Conservation (phyloP, 768 basidiomycete species). For the Termitomyces sp. region DNA sequence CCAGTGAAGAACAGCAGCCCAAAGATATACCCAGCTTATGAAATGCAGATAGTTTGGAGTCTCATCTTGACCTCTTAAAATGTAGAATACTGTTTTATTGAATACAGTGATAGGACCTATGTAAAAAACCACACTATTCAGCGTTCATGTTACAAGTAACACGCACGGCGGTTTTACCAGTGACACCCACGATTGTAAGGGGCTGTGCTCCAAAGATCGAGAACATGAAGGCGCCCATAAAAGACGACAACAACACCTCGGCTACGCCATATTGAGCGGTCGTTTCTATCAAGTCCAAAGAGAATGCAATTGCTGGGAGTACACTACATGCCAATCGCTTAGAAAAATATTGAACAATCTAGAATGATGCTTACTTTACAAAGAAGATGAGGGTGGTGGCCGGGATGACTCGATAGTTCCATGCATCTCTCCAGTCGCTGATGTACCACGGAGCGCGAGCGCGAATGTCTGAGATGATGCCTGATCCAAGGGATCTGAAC, state of each 20-base stretch:
- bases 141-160: background rate
- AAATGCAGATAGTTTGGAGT: constrained; percentile 79
- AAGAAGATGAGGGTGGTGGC: constrained; percentile 84
- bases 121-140: background rate
- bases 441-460: constrained; percentile 74
- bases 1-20: constrained; percentile 86
- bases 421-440: constrained; percentile 88
- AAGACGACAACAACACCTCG: constrained; percentile 78
- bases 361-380: constrained; percentile 53
- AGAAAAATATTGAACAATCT: background rate
- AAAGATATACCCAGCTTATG: constrained; percentile 89
- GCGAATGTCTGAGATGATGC: constrained; percentile 66
- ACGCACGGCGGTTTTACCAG: constrained; percentile 37
- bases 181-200: constrained; percentile 87
- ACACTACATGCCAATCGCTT: constrained; percentile 37
- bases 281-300: constrained; percentile 87
- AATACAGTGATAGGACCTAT: constrained; percentile 90
- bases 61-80: constrained; percentile 49
- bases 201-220: constrained; percentile 88
- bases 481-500: constrained; percentile 39
- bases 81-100: constrained; percentile 84
- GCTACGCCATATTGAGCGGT: constrained; percentile 86
- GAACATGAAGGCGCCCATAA: constrained; percentile 87
- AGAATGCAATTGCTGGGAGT: constrained; percentile 90
- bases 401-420: constrained; percentile 87